These are phyloP conservation scores for Amauroascus niger DNA, from an alignment of 2,329 filamentous ascomycete species.

Conservation along the genomic window DNA sequence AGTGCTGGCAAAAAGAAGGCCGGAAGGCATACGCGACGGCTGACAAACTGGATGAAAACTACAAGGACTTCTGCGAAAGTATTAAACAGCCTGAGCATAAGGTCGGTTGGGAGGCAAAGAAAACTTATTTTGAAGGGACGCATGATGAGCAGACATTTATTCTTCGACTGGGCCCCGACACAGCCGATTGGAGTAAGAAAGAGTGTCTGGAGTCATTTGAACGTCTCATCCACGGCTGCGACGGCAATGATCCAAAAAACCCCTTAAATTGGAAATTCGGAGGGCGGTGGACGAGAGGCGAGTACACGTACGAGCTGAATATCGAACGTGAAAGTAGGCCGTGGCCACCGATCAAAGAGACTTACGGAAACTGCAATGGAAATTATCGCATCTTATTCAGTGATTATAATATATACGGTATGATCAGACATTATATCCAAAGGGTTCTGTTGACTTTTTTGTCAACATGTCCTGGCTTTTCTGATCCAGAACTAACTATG, in stretches of 20 bases:
- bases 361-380: conserved; percentile 19
- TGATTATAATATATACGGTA: conserved; percentile 18
- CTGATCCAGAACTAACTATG: no score
- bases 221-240: conserved; percentile 23
- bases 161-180: conserved; percentile 7
- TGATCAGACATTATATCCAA: no score
- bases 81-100: conserved; percentile 14
- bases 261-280: conserved; percentile 28
- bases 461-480: no score
- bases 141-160: conserved; percentile 23
- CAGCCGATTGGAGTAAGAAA: conserved; percentile 14
- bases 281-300: conserved; percentile 20
- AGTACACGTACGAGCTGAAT: conserved; percentile 23
- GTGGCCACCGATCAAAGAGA: conserved; percentile 21
- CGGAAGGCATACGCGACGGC: conserved; percentile 11
- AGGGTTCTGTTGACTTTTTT: no score
- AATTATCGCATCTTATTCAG: conserved; percentile 18
- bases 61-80: conserved; percentile 26
- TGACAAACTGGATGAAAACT: conserved; percentile 21
- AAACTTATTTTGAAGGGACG: conserved; percentile 24
- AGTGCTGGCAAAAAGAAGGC: conserved; percentile 19
- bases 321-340: conserved; percentile 18
- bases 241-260: conserved; percentile 21
- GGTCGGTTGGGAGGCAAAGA: conserved; percentile 13
- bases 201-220: conserved; percentile 15